Base-by-base conservation (phyloP, 352 stramenopile species). In the Globisporangium lucens region DNA sequence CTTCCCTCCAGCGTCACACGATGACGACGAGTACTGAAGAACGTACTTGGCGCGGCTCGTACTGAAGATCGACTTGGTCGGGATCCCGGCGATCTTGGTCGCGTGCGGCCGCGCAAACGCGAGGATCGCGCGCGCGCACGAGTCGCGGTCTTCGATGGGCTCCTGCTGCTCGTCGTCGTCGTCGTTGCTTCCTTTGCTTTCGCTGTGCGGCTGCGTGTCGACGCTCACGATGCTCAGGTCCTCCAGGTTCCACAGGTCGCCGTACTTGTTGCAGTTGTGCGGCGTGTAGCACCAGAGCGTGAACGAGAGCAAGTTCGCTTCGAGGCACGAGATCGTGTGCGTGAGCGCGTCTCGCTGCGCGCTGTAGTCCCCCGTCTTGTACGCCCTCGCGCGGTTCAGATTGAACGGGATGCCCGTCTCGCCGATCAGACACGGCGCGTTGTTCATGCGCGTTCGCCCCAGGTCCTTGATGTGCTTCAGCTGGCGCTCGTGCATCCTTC, bases 211-310 rank as follows among this genome's bases (percentile, higher is more conserved):
- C 12, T 58, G 55, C 52, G 7, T 63, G 56, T 80, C 76, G 10
- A 66, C 66, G 46, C 83, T 94, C 49, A 94, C 85, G 47, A 97
- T 73, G 43, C 85, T 95, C 55, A 97, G 75, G 61, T 97, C 89
- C 52, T 97, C 89, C 9, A 87, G 58, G 77, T 97, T 97, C 89
- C 89, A 97, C 56, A 84, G 68, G 53, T 97, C 89, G 27, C 89
- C 89, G 41, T 80, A 91, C 17, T 75, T 62, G 73, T 96, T 88
- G 63, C 63, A 80, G 66, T 97, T 96, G 55, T 86, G 74, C 8
- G 88, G 80, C 36, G 87, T 82, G 78, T 98, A 98, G 62, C 86
- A 95, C 92, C 91, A 98, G 20, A 97, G 69, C 47, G 89, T 97
- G 70, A 93, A 98, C 56, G 77, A 91, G 13, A 95, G 65, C 65